Evolutionary conservation across 108 stramenopile species (phyloP).

Genomic region (Heterococcus sp.): DNA sequence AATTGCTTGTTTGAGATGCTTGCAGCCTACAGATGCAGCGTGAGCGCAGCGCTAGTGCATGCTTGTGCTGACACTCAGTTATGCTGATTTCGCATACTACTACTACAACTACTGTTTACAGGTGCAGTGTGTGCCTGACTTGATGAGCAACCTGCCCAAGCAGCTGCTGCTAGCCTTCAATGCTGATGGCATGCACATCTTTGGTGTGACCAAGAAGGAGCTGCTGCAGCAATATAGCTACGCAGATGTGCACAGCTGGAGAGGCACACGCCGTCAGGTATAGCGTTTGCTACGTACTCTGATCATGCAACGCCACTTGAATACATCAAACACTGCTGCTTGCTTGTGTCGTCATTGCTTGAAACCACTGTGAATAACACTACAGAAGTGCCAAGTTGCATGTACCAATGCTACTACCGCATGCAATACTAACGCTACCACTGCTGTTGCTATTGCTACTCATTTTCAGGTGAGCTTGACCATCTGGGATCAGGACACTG

Average conservation of each 20-base stretch:
- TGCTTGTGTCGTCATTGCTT: too few species aligned
- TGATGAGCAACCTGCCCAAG: conserved; percentile 45
- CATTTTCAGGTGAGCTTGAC: conserved; percentile 55
- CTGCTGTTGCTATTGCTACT: too few species aligned
- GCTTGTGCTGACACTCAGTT: too few species aligned
- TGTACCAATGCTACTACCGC: neutral
- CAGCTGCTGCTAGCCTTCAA: conserved; percentile 57
- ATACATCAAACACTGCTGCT: too few species aligned
- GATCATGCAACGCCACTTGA: too few species aligned
- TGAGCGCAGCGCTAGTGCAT: too few species aligned
- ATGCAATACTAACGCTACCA: neutral
- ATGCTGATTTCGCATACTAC: too few species aligned
- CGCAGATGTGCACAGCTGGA: conserved; percentile 66
- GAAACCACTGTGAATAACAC: too few species aligned
- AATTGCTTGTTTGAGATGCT: too few species aligned
- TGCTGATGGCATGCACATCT: conserved; percentile 60
- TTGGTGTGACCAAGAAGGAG: conserved; percentile 34
- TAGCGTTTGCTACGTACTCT: too few species aligned
- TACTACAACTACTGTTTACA: too few species aligned
- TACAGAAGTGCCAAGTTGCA: neutral
- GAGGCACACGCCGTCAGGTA: conserved; percentile 52
- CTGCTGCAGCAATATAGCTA: conserved; percentile 55
- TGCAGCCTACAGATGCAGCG: too few species aligned
- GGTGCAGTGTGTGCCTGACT: conserved; percentile 34
- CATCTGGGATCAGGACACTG: conserved; percentile 49